Percentiles rank a stretch among this genome's conserved stretches.
These are phyloP conservation scores for Lactarius sp. DNA, from an alignment of 768 basidiomycete species.

Conservation along the genomic window DNA sequence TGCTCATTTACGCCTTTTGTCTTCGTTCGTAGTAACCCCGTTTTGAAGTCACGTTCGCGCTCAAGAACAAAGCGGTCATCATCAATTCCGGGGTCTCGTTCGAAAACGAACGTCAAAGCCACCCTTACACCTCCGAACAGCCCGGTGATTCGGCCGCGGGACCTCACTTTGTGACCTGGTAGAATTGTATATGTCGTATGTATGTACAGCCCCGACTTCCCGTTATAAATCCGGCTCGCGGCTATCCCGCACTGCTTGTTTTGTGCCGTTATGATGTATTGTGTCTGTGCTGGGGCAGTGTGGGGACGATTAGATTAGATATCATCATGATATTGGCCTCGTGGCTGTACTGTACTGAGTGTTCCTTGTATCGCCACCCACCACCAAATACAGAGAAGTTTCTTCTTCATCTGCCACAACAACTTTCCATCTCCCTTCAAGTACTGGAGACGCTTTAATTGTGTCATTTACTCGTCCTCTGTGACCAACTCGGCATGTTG, in stretches of 20 bases:
- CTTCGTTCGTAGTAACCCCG: conserved; percentile 13
- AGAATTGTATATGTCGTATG: conserved; percentile 1
- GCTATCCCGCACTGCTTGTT: background rate
- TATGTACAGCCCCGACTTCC: background rate
- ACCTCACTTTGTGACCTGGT: conserved; percentile 7
- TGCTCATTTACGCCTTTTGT: conserved; percentile 10
- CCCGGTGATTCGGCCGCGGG: background rate
- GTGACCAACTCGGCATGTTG: conserved; percentile 38
- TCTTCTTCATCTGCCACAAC: conserved; percentile 6
- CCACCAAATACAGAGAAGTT: conserved; percentile 20
- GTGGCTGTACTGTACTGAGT: conserved; percentile 1
- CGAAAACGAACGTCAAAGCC: conserved; percentile 13
- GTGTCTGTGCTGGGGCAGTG: background rate
- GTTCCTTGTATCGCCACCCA: conserved; percentile 15
- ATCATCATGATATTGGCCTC: conserved; percentile 4
- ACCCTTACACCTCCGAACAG: conserved; percentile 21
- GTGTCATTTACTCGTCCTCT: background rate
- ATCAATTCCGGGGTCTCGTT: conserved; percentile 5
- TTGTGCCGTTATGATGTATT: background rate
- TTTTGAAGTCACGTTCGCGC: conserved; percentile 21
- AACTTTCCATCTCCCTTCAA: background rate
- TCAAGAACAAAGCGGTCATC: conserved; percentile 16
- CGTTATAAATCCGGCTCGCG: background rate
- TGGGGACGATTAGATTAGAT: conserved; percentile 12
- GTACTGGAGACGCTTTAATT: background rate